Base-by-base conservation (phyloP, 2,329 filamentous ascomycete species). In the Rhynchosporium agropyri region DNA sequence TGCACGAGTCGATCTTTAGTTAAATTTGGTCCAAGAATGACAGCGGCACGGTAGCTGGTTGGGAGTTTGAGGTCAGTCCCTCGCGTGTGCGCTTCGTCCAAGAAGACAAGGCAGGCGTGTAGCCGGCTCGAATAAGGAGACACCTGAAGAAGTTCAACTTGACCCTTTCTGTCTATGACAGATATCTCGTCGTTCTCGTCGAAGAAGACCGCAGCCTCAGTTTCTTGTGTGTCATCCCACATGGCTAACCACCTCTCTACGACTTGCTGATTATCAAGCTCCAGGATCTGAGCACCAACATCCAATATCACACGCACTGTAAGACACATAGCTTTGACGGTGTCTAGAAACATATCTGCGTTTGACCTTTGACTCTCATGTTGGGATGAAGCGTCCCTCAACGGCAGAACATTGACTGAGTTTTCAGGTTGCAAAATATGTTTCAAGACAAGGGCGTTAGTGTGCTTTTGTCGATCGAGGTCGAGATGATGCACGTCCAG, bases 1-100 rank as follows among this genome's bases (percentile, higher is more conserved):
- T 92, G 89, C 0, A 87, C 84, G 0, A 91, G 72, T 13, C 81
- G 77, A 64, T 93, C 90, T 65, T 92, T 93, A 0, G 85, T 88
- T 1, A 91, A 67, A 3, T 79, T 77, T 0, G 85, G 79, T 0
- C 89, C 89, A 0, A 94, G 72, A 0, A 88, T 92, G 0, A 92
- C 85, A 0, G 85, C 85, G 0, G 89, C 90, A 0, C 84, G 77
- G 66, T 87, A 88, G 12, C 80, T 4, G 0, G 62, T 61, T 0
- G 88, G 89, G 0, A 91, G 74, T 40, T 81, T 83, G 0, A 92
- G 70, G 65, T 93, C 89, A 0, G 83, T 91, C 0, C 90, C 89
- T 64, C 89, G 75, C 0, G 89, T 90, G 65, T 92, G 89, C 0
- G 83, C 81, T 62, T 92, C 85, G 56, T 92, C 89, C 0, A 93